Conservation (phyloP, 2,329 filamentous ascomycete species). For the Colletotrichum zoysiae region DNA sequence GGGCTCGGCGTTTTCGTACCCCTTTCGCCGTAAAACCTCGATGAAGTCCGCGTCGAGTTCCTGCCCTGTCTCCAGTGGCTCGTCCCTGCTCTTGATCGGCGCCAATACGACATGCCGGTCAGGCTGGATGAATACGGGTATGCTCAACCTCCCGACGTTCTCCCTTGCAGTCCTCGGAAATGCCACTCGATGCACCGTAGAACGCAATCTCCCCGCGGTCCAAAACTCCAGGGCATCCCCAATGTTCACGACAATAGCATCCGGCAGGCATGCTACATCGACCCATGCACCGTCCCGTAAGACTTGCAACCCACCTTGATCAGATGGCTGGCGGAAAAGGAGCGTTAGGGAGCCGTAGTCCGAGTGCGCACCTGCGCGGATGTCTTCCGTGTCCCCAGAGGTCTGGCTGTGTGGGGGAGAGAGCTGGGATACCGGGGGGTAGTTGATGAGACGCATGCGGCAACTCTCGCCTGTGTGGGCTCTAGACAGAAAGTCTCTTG, state of each 20-base stretch:
- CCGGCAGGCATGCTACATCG: conserved; percentile 34
- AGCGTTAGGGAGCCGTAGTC: conserved; percentile 82
- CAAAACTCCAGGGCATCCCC: conserved; percentile 81
- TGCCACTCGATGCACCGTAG: conserved; percentile 89
- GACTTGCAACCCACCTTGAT: conserved; percentile 90
- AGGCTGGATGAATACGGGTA: conserved; percentile 41
- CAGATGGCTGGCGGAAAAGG: conserved; percentile 81
- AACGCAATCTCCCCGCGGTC: conserved; percentile 89
- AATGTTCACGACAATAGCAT: conserved; percentile 81
- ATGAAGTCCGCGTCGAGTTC: conserved; percentile 20
- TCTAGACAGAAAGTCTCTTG: conserved; percentile 64
- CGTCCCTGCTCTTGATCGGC: conserved; percentile 9
- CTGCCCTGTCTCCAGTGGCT: not conserved
- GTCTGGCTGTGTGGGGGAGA: conserved; percentile 50
- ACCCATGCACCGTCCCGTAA: conserved; percentile 70
- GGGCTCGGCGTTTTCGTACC: conserved; percentile 33
- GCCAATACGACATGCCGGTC: conserved; percentile 38
- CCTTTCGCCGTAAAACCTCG: conserved; percentile 38
- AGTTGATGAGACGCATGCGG: conserved; percentile 59
- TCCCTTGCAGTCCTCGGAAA: conserved; percentile 61
- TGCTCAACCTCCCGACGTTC: conserved; percentile 40
- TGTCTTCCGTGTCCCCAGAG: conserved; percentile 63
- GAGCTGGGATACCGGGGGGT: conserved; percentile 80
- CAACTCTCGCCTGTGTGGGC: conserved; percentile 62
- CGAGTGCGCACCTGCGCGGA: conserved; percentile 91